phyloP scores from a whole-genome alignment of 169 alveolate genomes.

The Plasmodium sp. region DNA sequence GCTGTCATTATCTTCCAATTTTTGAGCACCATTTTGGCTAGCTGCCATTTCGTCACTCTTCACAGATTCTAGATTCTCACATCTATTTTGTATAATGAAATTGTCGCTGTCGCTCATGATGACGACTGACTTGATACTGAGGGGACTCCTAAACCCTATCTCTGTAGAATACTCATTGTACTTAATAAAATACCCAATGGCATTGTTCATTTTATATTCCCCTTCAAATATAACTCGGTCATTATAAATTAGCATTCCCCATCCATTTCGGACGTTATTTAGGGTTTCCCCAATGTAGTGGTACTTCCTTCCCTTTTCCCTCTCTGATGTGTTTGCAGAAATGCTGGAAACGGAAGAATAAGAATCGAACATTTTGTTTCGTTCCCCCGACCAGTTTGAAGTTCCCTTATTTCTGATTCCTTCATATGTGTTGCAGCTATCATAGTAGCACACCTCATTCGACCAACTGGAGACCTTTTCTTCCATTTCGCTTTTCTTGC shows the following conservation, averaged over 20 bases:
- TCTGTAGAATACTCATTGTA: conserved; percentile 72
- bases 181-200: conserved; percentile 75
- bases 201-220: conserved; percentile 78
- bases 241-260: conserved; percentile 79
- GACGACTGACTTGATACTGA: conserved; percentile 54
- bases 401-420: neutral
- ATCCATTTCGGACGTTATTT: conserved; percentile 78
- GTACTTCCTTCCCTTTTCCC: conserved; percentile 34
- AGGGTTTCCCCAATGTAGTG: conserved; percentile 78
- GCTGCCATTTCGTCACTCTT: neutral
- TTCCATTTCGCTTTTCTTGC: neutral
- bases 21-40: neutral
- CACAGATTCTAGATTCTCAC: conserved; percentile 12
- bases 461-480: conserved; percentile 2
- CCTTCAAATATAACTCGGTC: conserved; percentile 80
- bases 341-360: conserved; percentile 37
- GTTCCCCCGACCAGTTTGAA: conserved; percentile 1
- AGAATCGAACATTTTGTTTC: neutral
- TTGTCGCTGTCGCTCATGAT: conserved; percentile 71
- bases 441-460: neutral
- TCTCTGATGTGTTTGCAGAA: conserved; percentile 13
- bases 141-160: conserved; percentile 75
- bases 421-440: neutral
- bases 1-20: neutral
- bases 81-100: conserved; percentile 58